These are phyloP conservation scores for Coleophoma crateriformis DNA, from an alignment of 2,329 filamentous ascomycete genomes.

Conservation along the genomic window DNA sequence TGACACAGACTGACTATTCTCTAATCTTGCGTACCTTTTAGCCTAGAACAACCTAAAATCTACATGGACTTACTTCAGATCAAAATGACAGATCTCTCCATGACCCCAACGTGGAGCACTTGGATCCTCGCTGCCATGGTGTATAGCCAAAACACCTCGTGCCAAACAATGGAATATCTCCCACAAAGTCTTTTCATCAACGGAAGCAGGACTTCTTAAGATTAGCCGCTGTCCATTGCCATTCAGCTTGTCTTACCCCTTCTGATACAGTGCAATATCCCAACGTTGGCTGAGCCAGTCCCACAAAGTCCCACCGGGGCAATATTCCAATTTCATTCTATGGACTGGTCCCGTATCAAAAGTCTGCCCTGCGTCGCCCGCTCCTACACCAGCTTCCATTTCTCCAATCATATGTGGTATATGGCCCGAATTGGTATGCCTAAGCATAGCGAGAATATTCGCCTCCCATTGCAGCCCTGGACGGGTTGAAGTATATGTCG, in stretches of 20 bases:
- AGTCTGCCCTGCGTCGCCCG: too few species aligned
- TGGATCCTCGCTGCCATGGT: background rate
- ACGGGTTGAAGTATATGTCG: background rate
- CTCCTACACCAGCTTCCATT: background rate
- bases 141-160: background rate
- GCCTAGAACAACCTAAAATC: too few species aligned
- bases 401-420: background rate
- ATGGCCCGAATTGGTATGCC: background rate
- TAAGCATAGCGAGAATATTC: background rate
- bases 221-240: background rate
- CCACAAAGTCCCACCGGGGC: background rate
- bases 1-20: too few species aligned
- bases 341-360: background rate
- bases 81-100: background rate
- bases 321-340: background rate
- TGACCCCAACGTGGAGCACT: background rate
- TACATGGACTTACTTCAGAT: background rate
- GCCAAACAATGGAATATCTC: constrained; percentile 1
- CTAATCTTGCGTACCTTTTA: too few species aligned
- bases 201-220: background rate
- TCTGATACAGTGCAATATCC: too few species aligned
- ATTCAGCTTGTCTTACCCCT: background rate
- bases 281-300: background rate
- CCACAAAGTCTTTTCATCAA: background rate
- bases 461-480: background rate